phyloP scores from a whole-genome alignment of 2,329 filamentous ascomycete species.

The Mycogone perniciosa region DNA sequence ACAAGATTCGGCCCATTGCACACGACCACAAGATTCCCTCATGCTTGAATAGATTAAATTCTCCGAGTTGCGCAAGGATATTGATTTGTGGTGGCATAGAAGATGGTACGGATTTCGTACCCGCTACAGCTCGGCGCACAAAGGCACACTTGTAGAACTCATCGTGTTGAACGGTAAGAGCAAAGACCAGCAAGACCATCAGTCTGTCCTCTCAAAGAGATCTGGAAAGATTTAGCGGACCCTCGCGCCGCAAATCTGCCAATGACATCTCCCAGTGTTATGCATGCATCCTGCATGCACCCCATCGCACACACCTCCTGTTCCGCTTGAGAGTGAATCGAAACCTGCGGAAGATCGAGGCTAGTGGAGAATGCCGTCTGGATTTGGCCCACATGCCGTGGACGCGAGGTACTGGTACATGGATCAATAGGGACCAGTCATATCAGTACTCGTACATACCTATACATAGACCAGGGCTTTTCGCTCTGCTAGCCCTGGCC shows the following conservation, averaged over 20 bases:
- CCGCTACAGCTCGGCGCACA: too few species aligned
- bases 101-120: not conserved
- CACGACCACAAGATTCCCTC: slow-evolving; percentile 2
- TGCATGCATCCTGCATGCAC: not conserved
- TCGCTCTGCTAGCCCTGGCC: not conserved
- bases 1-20: slow-evolving; percentile 3
- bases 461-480: not conserved
- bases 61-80: slow-evolving; percentile 6
- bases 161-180: not conserved
- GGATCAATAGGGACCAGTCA: not conserved
- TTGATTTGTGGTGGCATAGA: not conserved
- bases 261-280: not conserved
- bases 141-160: not conserved
- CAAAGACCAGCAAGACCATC: not conserved
- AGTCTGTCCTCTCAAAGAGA: not conserved
- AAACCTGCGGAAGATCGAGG: slow-evolving; percentile 4
- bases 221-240: slow-evolving; percentile 4
- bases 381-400: slow-evolving; percentile 1
- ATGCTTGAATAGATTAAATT: slow-evolving; percentile 8
- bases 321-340: not conserved
- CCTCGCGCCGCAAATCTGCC: not conserved
- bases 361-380: slow-evolving; percentile 9
- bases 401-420: not conserved
- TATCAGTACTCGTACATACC: not conserved
- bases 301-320: not conserved